Percentiles rank a stretch among this genome's conserved stretches.
Conservation (phyloP, 148 eudicot genomes). For the Camellia sinensis region DNA sequence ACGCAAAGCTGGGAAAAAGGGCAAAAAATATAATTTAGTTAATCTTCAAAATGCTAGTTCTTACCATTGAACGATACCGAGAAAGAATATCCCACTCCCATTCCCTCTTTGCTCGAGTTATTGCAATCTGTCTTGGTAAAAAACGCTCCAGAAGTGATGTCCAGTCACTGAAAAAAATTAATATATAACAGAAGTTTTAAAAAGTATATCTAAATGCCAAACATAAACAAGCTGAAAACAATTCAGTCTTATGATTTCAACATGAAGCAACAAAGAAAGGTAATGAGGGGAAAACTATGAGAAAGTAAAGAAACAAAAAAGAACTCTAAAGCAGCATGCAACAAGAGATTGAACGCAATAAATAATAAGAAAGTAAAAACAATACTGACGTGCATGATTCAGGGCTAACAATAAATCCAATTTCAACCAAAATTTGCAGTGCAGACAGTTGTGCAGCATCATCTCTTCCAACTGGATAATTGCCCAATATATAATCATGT, state of each 20-base stretch:
- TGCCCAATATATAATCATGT: slow-evolving; percentile 96
- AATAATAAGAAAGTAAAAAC: slow-evolving; percentile 2
- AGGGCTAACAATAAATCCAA: slow-evolving; percentile 70
- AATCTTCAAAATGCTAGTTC: slow-evolving; percentile 6
- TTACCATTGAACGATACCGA: slow-evolving; percentile 83
- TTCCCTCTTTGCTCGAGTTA: slow-evolving; percentile 84
- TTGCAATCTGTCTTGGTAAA: slow-evolving; percentile 88
- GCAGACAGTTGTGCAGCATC: slow-evolving; percentile 96
- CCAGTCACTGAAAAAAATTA: slow-evolving; percentile 72
- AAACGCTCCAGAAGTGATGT: slow-evolving; percentile 83
- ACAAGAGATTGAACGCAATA: background rate
- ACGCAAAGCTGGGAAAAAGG: background rate
- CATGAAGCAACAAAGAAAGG: background rate
- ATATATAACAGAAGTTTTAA: background rate
- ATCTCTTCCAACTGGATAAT: slow-evolving; percentile 97
- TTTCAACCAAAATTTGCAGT: slow-evolving; percentile 86
- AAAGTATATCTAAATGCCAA: background rate
- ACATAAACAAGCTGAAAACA: background rate
- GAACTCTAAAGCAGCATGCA: background rate
- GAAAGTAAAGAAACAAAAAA: background rate
- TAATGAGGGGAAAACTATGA: background rate
- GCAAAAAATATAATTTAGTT: background rate
- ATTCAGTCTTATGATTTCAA: background rate
- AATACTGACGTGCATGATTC: slow-evolving; percentile 86
- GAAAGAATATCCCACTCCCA: slow-evolving; percentile 88